phyloP scores from a whole-genome alignment of 768 basidiomycete species.

The Podaxis rugospora region DNA sequence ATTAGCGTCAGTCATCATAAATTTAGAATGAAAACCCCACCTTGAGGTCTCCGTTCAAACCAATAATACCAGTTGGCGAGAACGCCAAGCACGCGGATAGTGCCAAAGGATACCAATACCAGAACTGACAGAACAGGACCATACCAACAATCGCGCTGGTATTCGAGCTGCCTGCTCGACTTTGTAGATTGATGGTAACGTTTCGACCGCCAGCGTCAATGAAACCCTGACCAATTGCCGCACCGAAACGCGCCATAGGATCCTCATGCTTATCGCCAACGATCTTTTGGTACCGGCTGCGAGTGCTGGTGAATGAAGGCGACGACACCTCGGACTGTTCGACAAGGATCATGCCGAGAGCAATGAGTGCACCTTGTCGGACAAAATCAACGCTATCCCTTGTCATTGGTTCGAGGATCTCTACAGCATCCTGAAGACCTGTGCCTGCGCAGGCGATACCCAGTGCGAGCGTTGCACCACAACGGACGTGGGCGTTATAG shows the following conservation, averaged over 20 bases:
- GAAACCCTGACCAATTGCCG: conserved; percentile 91
- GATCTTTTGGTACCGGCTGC: conserved; percentile 86
- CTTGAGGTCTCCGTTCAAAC: conserved; percentile 81
- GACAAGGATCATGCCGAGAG: conserved; percentile 94
- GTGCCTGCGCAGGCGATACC: conserved; percentile 98
- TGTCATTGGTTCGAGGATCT: conserved; percentile 96
- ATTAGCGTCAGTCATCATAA: neutral
- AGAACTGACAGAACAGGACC: conserved; percentile 97
- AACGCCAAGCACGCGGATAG: conserved; percentile 92
- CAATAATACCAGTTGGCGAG: conserved; percentile 93
- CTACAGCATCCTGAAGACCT: conserved; percentile 92
- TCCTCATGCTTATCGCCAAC: conserved; percentile 97
- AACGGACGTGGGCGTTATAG: conserved; percentile 98
- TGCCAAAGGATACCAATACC: conserved; percentile 99
- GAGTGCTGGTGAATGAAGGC: conserved; percentile 73
- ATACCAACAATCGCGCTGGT: conserved; percentile 97
- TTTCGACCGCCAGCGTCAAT: conserved; percentile 98
- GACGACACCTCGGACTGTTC: conserved; percentile 92
- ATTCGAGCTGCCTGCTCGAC: conserved; percentile 88
- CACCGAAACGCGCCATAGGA: conserved; percentile 97
- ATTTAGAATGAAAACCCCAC: conserved; percentile 29
- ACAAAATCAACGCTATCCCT: conserved; percentile 98
- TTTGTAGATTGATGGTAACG: conserved; percentile 90
- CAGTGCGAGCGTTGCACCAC: conserved; percentile 92
- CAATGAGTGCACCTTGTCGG: conserved; percentile 93